Percentiles rank a stretch among this genome's conserved stretches.
These are phyloP conservation scores for Zopfia rhizophila DNA, from an alignment of 2,329 filamentous ascomycete species.

Conservation along the genomic window DNA sequence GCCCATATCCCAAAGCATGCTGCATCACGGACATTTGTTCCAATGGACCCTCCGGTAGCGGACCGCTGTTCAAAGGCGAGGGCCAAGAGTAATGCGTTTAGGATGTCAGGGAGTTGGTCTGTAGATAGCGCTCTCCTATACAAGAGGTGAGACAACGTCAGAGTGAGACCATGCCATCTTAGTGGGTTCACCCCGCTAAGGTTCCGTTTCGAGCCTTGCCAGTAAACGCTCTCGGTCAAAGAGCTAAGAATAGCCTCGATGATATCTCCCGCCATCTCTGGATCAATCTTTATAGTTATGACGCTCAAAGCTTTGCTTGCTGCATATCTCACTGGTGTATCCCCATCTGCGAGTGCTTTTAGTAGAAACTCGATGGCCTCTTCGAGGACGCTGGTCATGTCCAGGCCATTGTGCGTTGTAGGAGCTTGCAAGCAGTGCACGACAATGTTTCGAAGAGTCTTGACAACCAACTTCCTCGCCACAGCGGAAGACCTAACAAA, in stretches of 20 bases:
- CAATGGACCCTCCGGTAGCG: slow-evolving; percentile 83
- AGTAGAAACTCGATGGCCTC: slow-evolving; percentile 84
- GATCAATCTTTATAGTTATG: slow-evolving; percentile 80
- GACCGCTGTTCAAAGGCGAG: slow-evolving; percentile 90
- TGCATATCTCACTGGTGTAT: slow-evolving; percentile 89
- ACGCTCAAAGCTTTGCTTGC: slow-evolving; percentile 93
- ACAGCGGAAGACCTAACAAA: slow-evolving; percentile 78
- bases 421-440: slow-evolving; percentile 68
- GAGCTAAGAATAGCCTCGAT: slow-evolving; percentile 84
- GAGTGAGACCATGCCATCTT: slow-evolving; percentile 90
- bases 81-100: slow-evolving; percentile 80
- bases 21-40: slow-evolving; percentile 91
- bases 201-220: slow-evolving; percentile 65
- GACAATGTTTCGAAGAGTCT: slow-evolving; percentile 80
- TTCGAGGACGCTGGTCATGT: slow-evolving; percentile 67
- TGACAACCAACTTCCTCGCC: slow-evolving; percentile 83
- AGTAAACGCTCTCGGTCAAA: slow-evolving; percentile 70
- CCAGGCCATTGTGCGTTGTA: slow-evolving; percentile 41
- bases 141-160: slow-evolving; percentile 86
- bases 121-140: slow-evolving; percentile 84
- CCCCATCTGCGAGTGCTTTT: slow-evolving; percentile 81
- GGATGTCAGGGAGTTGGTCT: slow-evolving; percentile 74
- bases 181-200: slow-evolving; percentile 81
- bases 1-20: slow-evolving; percentile 98
- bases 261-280: slow-evolving; percentile 85